phyloP scores from a whole-genome alignment of 2,329 filamentous ascomycete genomes.

The Cryphonectria parasitica region DNA sequence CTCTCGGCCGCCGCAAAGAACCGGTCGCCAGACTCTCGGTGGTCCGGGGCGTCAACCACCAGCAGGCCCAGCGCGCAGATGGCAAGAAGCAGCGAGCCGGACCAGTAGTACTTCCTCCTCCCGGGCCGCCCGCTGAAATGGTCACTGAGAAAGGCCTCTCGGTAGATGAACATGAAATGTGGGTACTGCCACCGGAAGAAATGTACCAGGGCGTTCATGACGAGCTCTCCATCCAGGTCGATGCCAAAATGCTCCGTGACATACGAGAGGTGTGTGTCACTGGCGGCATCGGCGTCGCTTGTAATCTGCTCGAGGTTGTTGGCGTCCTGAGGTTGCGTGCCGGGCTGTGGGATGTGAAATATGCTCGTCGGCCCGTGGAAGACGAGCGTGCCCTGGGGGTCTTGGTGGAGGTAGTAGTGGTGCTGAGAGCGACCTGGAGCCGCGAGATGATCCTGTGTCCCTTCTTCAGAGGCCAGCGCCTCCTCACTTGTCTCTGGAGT shows the following conservation, averaged over 20 bases:
- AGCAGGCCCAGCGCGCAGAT: slow-evolving; percentile 35
- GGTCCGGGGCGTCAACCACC: slow-evolving; percentile 26
- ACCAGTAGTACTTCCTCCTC: slow-evolving; percentile 38
- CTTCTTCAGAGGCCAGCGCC: neutral
- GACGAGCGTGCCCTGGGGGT: slow-evolving; percentile 28
- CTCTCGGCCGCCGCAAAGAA: slow-evolving; percentile 35
- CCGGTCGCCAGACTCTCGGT: slow-evolving; percentile 27
- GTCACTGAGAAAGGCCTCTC: slow-evolving; percentile 37
- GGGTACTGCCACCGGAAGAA: slow-evolving; percentile 40
- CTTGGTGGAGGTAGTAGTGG: slow-evolving; percentile 1
- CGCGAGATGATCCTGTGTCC: neutral
- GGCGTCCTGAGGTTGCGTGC: neutral
- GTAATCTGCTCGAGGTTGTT: neutral
- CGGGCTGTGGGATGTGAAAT: slow-evolving; percentile 29
- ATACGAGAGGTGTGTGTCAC: slow-evolving; percentile 12
- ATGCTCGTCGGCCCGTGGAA: slow-evolving; percentile 35
- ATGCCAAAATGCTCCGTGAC: slow-evolving; percentile 34
- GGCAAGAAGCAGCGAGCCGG: slow-evolving; percentile 32
- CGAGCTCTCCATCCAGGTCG: slow-evolving; percentile 31
- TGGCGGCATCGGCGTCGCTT: neutral
- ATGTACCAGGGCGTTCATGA: slow-evolving; percentile 31
- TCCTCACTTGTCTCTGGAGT: neutral
- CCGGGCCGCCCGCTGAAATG: slow-evolving; percentile 27
- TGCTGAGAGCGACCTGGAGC: neutral
- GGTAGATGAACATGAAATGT: slow-evolving; percentile 40